These are phyloP conservation scores for Myriangium duriaei DNA, from an alignment of 2,329 filamentous ascomycete species.

Conservation along the genomic window DNA sequence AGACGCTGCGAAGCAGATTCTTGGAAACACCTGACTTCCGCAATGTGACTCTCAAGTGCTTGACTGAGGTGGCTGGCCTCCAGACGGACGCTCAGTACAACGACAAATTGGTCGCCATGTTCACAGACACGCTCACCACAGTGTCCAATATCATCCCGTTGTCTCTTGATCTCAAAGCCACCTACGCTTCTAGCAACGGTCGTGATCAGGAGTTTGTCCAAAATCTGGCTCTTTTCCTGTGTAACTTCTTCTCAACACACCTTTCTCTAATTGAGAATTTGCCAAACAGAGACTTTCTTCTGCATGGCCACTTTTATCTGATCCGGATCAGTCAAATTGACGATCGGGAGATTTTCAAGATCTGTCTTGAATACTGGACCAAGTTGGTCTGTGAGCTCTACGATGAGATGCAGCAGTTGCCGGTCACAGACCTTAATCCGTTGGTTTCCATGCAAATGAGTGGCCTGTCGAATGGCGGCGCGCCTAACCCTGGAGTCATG, in stretches of 20 bases:
- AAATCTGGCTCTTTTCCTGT: conserved; percentile 88
- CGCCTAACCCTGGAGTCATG: conserved; percentile 71
- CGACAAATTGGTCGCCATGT: conserved; percentile 95
- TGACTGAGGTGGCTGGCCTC: conserved; percentile 92
- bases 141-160: conserved; percentile 90
- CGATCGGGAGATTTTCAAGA: conserved; percentile 98
- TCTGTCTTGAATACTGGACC: conserved; percentile 97
- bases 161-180: conserved; percentile 76
- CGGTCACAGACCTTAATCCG: conserved; percentile 85
- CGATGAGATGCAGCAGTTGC: conserved; percentile 95
- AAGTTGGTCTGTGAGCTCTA: conserved; percentile 96
- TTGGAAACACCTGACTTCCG: conserved; percentile 89
- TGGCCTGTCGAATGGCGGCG: conserved; percentile 64
- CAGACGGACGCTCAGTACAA: conserved; percentile 82
- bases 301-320: conserved; percentile 93
- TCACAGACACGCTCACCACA: conserved; percentile 86
- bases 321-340: conserved; percentile 98
- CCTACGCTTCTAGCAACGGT: conserved; percentile 82
- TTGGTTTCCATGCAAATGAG: conserved; percentile 65
- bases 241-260: conserved; percentile 93
- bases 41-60: conserved; percentile 88
- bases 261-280: conserved; percentile 89
- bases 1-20: conserved; percentile 84
- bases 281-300: conserved; percentile 86
- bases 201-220: conserved; percentile 96